Evolutionary conservation across 202 grass and related monocot genomes (phyloP).

Genomic region (Cymbopogon flexuosus): DNA sequence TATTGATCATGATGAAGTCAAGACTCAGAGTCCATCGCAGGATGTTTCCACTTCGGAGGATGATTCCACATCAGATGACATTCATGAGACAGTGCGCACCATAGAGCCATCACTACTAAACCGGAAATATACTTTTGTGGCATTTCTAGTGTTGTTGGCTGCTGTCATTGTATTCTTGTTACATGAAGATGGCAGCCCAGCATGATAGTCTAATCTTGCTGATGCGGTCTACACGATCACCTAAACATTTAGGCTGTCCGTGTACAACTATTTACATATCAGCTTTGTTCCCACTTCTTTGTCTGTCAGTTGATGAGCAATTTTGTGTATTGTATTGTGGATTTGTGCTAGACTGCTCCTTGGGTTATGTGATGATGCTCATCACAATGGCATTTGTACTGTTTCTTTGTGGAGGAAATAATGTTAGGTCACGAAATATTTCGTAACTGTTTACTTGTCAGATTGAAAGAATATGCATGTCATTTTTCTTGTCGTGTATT

Average conservation of each 20-base stretch:
- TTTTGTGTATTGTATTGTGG: conserved; percentile 18
- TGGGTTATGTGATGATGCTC: neutral
- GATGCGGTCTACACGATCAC: neutral
- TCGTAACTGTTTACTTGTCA: neutral
- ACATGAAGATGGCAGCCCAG: conserved; percentile 1
- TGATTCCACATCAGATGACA: conserved; percentile 27
- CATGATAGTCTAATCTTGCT: neutral
- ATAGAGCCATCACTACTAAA: conserved; percentile 40
- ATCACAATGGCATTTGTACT: neutral
- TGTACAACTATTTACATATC: neutral
- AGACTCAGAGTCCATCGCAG: conserved; percentile 13
- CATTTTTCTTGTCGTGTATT: neutral
- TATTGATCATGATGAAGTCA: neutral
- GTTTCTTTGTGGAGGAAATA: neutral
- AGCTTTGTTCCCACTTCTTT: neutral
- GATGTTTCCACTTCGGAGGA: conserved; percentile 39
- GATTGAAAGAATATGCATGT: neutral
- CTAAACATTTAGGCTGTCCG: neutral
- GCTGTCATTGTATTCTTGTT: conserved; percentile 30
- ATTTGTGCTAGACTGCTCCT: neutral
- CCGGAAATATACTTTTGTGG: conserved; percentile 45
- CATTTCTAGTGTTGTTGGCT: conserved; percentile 41
- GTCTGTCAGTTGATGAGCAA: neutral
- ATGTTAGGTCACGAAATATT: neutral
- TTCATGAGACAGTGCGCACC: conserved; percentile 34